Evolutionary conservation across 2,329 filamentous ascomycete species (phyloP), one percentile per base, ranked within the genome.

Genomic region (Diaporthe vexans): DNA sequence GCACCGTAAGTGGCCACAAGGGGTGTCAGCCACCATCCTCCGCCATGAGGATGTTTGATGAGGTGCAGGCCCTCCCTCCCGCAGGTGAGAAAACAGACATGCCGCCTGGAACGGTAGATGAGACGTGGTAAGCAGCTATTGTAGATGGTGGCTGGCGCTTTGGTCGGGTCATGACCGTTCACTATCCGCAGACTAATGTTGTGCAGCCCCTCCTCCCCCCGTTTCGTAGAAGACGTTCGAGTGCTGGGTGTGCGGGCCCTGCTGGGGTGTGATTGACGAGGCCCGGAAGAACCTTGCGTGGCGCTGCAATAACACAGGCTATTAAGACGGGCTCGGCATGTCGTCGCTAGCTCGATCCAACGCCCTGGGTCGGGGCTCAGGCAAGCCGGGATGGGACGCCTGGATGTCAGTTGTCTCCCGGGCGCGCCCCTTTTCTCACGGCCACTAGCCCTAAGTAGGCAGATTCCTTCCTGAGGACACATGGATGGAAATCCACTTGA

Each of bases 241-340:
- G 58, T 37, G 57, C 48, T 43, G 71, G 52, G 29, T 51, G 33
- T 74, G 67, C 56, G 71, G 72, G 65, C 11, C 40, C 63, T 43
- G 65, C 63, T 43, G 57, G 54, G 46, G 46, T 58, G 40, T 59
- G 72, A 56, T 71, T 74, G 71, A 70, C 40, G n/a, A n/a, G 37
- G 54, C 33, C 52, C 29, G 52, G 48, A 54, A 43, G 33, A 71
- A 56, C 68, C 74, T 63, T 74, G 72, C 56, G 56, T 37, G 35
- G 52, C n/a, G 67, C 68, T 72, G 73, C 69, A 72, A 74, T 72
- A 72, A 48, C 59, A 59, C n/a, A 59, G 33, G 48, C 52, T 52
- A 75, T 70, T 76, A 76, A 76, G 75, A 72, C 73, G 73, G 70
- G 73, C 75, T 75, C 75, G 75, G 75, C 75, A 76, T 73, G 75